These are phyloP conservation scores for Crataegus laevigata DNA, from an alignment of 306 rosid genomes.

Conservation along the genomic window DNA sequence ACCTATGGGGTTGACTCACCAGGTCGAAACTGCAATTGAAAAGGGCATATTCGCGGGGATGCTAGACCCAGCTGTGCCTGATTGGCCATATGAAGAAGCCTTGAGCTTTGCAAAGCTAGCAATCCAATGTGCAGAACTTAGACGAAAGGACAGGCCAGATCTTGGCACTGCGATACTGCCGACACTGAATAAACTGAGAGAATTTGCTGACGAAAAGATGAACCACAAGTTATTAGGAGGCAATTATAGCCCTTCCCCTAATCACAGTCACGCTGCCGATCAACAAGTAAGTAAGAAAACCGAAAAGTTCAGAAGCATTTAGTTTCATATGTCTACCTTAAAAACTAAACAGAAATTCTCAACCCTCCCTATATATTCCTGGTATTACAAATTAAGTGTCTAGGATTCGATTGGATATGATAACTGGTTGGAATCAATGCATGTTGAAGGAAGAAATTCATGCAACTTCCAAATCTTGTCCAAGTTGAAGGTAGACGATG, in stretches of 20 bases:
- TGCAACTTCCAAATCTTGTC: background rate
- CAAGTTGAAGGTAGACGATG: background rate
- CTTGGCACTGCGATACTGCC: constrained; percentile 49
- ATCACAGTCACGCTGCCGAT: constrained; percentile 14
- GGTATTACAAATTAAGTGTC: background rate
- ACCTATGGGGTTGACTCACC: constrained; percentile 77
- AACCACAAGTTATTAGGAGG: background rate
- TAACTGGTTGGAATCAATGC: background rate
- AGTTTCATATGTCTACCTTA: background rate
- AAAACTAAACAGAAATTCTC: background rate
- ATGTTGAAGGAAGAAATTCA: background rate
- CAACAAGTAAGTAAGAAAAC: constrained; percentile 39
- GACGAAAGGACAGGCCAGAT: constrained; percentile 93
- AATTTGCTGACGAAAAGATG: constrained; percentile 45
- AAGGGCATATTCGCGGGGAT: constrained; percentile 32
- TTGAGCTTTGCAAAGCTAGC: constrained; percentile 48
- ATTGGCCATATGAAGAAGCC: constrained; percentile 69
- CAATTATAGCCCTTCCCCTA: constrained; percentile 15
- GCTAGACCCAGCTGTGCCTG: constrained; percentile 59
- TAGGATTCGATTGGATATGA: background rate
- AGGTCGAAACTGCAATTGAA: constrained; percentile 41
- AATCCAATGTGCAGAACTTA: constrained; percentile 63
- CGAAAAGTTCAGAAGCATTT: background rate
- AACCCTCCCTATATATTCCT: background rate
- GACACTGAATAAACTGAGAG: constrained; percentile 49